Percentiles rank a stretch among this genome's conserved stretches.
phyloP scores from a whole-genome alignment of 2,329 filamentous ascomycete species.

The Monilinia laxa region DNA sequence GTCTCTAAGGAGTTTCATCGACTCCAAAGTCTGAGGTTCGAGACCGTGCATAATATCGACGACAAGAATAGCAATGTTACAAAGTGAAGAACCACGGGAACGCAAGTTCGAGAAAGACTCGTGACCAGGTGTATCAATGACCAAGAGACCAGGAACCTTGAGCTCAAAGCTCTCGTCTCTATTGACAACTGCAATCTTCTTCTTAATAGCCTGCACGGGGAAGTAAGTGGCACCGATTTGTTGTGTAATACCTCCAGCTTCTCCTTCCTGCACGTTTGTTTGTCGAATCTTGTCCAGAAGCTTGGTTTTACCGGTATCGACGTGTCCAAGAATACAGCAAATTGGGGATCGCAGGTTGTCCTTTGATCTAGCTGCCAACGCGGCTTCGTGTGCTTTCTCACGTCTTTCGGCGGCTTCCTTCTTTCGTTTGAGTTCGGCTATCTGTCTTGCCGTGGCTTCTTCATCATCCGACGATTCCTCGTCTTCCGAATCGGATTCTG shows the following conservation, averaged over 20 bases:
- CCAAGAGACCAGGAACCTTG: conserved; percentile 93
- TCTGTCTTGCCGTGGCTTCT: conserved; percentile 68
- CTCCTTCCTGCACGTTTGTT: conserved; percentile 97
- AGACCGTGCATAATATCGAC: conserved; percentile 99
- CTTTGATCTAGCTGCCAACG: conserved; percentile 84
- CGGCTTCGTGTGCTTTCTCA: conserved; percentile 87
- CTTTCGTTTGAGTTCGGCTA: conserved; percentile 75
- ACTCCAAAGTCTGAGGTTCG: conserved; percentile 95
- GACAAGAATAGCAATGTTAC: conserved; percentile 98
- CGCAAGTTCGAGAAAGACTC: conserved; percentile 99
- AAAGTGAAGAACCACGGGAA: conserved; percentile 94
- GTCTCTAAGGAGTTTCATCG: conserved; percentile 89
- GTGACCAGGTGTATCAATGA: conserved; percentile 99
- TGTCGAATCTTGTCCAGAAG: conserved; percentile 96
- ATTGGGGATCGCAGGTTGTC: conserved; percentile 96
- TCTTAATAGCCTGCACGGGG: conserved; percentile 85
- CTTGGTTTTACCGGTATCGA: conserved; percentile 99
- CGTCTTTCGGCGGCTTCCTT: conserved; percentile 85
- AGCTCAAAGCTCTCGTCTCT: conserved; percentile 86
- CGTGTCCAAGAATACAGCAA: conserved; percentile 99
- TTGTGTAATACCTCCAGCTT: conserved; percentile 98
- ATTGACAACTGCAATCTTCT: conserved; percentile 94
- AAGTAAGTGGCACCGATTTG: conserved; percentile 99
- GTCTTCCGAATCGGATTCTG: conserved; percentile 60
- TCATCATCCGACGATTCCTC: conserved; percentile 57